Base-by-base conservation (phyloP, 2,329 filamentous ascomycete species). In the Simplicillium sp. region DNA sequence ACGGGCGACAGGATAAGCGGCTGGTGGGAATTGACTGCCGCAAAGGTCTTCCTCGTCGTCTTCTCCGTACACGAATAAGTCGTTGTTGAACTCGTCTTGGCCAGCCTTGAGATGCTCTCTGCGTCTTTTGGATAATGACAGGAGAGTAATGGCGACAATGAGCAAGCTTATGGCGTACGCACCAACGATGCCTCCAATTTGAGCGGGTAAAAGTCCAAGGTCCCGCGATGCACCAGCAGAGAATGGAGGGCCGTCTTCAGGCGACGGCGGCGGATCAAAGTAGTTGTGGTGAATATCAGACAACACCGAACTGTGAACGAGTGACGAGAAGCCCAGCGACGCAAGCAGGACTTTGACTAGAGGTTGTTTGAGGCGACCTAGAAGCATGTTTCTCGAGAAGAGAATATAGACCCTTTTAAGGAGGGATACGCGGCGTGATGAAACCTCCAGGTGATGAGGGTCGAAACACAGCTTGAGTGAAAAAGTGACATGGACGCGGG, bases 131-230 rank as follows among this genome's bases (percentile, higher is more conserved):
- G 73, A 65, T 7, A 87, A 68, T 16, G 75, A 58, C 34, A 87
- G 66, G 7, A 88, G 66, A 36, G 77, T 65, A 29, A 77, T 67
- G 51, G 86, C 81, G 52, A 92, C 77, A 52, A 92, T 61, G 53
- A 87, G 70, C 55, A 94, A 72, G 29, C 80, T 85, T 45, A 87
- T 60, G 44, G 89, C 72, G 76, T 96, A 96, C 44, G 85, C 82
- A 46, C 82, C 87, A 44, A 90, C 73, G 45, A 97, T 84, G 49
- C 82, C 87, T 48, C 84, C 83, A 50, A 96, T 81, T 61, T 96
- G 83, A 44, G 79, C 81, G 14, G 88, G 87, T 16, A 96, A 75
- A 42, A 83, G 77, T 14, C 71, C 63, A 47, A 66, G 66, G 57
- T 88, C 71, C 51, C 78, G 68, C 37, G 77, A 59, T 31, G 80